Evolutionary conservation across 495 filamentous ascomycete genomes (phyloP), one percentile per base, ranked within the genome.

Genomic region (Aspergillus leporis): DNA sequence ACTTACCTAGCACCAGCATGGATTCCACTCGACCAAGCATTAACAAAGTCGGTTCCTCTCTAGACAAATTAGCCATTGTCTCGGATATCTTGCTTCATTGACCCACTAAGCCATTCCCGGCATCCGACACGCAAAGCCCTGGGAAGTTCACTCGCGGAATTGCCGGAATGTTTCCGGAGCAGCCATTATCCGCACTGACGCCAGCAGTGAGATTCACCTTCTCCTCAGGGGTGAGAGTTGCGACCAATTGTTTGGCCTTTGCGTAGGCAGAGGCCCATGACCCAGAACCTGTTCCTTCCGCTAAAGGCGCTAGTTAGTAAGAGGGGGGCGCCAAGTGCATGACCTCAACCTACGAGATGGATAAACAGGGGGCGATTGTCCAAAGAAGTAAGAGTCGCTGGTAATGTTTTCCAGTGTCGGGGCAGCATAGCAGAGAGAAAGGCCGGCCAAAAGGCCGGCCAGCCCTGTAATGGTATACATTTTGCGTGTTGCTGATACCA

Each of bases 61-160:
- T 71, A 21, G 14, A 32, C 5, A 0, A 51, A 10, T 31, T 19
- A n/a, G 48, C 28, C 22, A 47, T 36, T 36, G 45, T n/a, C 16
- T 9, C n/a, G 6, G 49, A 18, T 0, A 36, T 1, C 31, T 12
- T 22, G 12, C 1, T 34, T 5, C n/a, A 19, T 16, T 12, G 9
- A 61, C 64, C 14, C 48, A 71, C 69, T 36, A 88, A 63, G 7
- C 86, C 87, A 64, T 87, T 83, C 0, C 83, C 84, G 2, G 85
- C 86, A 65, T 90, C 86, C 10, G 69, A 71, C 0, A 90, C 74
- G 60, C 86, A 89, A 32, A 89, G 67, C 2, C 87, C 87, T 0
- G 83, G 77, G 61, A 86, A 89, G 1, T 63, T 68, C 4, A 90
- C 68, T 7, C 85, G 74, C 0, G 78, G 74, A 25, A 88, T 73